Percentiles rank a stretch among this genome's conserved stretches.
Evolutionary conservation across 2,329 filamentous ascomycete genomes (phyloP).

Genomic region (Didymella pomorum): DNA sequence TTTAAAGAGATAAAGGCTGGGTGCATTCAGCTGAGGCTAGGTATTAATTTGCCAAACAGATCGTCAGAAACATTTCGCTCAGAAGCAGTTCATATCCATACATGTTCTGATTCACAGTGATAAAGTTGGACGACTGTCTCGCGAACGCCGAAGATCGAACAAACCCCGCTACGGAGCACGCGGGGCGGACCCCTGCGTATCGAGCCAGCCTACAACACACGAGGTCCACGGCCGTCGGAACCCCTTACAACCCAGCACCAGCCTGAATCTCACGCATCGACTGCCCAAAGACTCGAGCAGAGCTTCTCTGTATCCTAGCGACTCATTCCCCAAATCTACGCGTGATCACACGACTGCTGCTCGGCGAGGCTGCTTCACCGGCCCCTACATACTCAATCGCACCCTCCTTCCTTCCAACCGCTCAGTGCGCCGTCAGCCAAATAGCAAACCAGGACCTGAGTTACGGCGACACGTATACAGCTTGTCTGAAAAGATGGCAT

Average conservation of each 20-base stretch:
- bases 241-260: neutral
- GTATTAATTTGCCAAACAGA: neutral
- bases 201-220: constrained; percentile 1
- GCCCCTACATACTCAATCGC: constrained; percentile 13
- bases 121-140: neutral
- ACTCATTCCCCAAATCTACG: neutral
- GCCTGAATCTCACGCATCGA: neutral
- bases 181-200: neutral
- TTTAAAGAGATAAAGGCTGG: neutral
- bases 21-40: neutral
- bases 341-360: neutral
- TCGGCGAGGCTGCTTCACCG: constrained; percentile 22
- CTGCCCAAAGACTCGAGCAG: neutral
- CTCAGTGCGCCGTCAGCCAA: neutral
- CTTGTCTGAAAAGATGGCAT: constrained; percentile 31
- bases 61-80: neutral
- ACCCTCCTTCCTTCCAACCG: constrained; percentile 4
- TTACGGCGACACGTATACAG: neutral
- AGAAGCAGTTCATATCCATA: neutral
- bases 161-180: constrained; percentile 4
- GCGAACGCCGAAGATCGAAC: neutral
- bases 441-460: neutral
- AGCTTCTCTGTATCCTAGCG: neutral
- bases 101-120: neutral
- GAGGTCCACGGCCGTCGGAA: constrained; percentile 1